Evolutionary conservation across 495 filamentous ascomycete genomes (phyloP), one percentile per base, ranked within the genome.

Genomic region (Aspergillus wentii): DNA sequence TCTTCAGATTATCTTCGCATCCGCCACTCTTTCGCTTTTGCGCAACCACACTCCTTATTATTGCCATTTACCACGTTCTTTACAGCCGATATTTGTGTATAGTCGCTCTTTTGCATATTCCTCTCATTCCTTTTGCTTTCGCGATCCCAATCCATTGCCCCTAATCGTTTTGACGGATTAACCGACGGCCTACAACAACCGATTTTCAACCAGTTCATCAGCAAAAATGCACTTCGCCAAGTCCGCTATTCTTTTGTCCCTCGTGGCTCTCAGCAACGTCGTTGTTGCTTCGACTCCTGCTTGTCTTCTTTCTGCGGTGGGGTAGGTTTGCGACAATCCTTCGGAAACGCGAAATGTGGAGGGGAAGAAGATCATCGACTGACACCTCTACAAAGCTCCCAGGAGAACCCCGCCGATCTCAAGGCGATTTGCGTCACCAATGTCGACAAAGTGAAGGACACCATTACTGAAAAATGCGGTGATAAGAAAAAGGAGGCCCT

Each of bases 161-260:
- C 17, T 38, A 31, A 34, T 35, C 33, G 34, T 35, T 41, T 23
- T 31, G 16, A 27, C n/a, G n/a, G n/a, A n/a, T n/a, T n/a, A n/a
- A n/a, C n/a, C n/a, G n/a, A n/a, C n/a, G n/a, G n/a, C n/a, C n/a
- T n/a, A 29, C 26, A 29, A 29, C 26, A n/a, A 29, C 4, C 26
- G 4, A 5, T 35, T 11, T 30, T 33, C 51, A 43, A 21, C 40
- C 32, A 35, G 39, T 14, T 37, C 30, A n/a, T 19, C 26, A 39
- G 30, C 35, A 52, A 59, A 15, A 29, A 68, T 68, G 64, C 33
- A 64, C 35, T 62, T 66, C 54, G 46, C 55, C 30, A 61, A 66
- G 42, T 59, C 55, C 17, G 48, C 59, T 42, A 14, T 68, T 40
- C 37, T 46, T 35, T 31, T 62, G 30, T 54, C 60, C 39, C 41